Base-by-base conservation (phyloP, 495 filamentous ascomycete genomes). In the Xylaria flabelliformis region DNA sequence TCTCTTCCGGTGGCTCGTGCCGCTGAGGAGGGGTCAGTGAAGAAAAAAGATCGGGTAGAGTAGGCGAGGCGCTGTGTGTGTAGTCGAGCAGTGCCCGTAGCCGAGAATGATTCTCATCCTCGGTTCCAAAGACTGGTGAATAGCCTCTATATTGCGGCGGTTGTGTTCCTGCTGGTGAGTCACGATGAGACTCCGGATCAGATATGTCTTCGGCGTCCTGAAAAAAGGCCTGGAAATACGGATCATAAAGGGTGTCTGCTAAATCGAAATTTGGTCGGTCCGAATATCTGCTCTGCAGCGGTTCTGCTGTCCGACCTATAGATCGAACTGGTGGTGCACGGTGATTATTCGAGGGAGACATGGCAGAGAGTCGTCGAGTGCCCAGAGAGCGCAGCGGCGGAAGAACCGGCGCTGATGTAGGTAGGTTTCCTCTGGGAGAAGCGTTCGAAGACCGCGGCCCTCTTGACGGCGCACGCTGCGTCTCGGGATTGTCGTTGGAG, bases 51-150 rank as follows among this genome's bases (percentile, higher is more conserved):
- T 72, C 64, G 26, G 71, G 73, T 1, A 74, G 67, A 1, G 72
- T 59, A 67, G 71, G 82, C 76, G 51, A 83, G 64, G 64, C 19
- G 78, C 29, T 62, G 41, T 74, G 75, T 12, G 75, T 74, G 21
- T 77, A 83, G 69, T 90, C 86, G 9, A 87, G 71, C 26, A 87
- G 75, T n/a, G 84, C 80, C 42, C 83, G 78, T 21, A 87, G 70
- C 50, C 80, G 82, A 6, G 84, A 82, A 77, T 83, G 84, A 39
- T 39, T 39, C 29, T 80, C 80, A 46, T 80, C 80, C 55, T 85
- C 61, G 0, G 39, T n/a, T 10, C 39, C 61, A 46, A 42, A 64
- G 9, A 44, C n/a, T 42, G 61, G 61, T 12, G 61, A 44, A 64
- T 64, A 29, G 21, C 32, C 34, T 39, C 58, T 36, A n/a, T 36